Evolutionary conservation across 148 eudicot species (phyloP).

Genomic region (Linanthus parryae): DNA sequence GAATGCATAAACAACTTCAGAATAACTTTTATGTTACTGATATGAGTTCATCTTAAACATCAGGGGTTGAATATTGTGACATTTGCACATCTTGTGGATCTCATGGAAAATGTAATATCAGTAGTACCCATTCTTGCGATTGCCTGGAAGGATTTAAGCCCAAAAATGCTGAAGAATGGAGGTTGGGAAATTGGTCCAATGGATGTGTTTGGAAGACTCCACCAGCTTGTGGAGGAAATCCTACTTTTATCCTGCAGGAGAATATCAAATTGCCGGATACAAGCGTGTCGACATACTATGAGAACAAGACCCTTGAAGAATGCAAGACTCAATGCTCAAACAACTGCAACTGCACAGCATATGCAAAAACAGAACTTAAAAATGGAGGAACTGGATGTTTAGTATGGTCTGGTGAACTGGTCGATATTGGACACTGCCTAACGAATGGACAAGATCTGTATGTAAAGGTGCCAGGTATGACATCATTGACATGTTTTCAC

Average conservation of each 20-base stretch:
- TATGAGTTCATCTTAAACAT: no score
- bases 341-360: conserved; percentile 41
- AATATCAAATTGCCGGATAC: conserved; percentile 40
- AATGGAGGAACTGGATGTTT: conserved; percentile 47
- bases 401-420: conserved; percentile 17
- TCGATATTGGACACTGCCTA: conserved; percentile 29
- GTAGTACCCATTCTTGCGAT: conserved; percentile 20
- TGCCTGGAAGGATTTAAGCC: conserved; percentile 42
- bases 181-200: conserved; percentile 33
- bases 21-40: no score
- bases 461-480: no score
- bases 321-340: conserved; percentile 30
- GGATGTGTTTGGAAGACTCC: conserved; percentile 32
- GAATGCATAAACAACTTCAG: no score
- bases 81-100: conserved; percentile 9
- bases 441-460: conserved; percentile 36
- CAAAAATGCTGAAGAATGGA: no score
- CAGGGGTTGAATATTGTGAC: conserved; percentile 26
- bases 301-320: conserved; percentile 12
- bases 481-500: no score
- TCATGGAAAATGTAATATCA: conserved; percentile 28
- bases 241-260: conserved; percentile 28
- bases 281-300: conserved; percentile 14
- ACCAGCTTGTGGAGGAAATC: conserved; percentile 26
- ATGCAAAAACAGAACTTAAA: conserved; percentile 28